Evolutionary conservation across 2,329 filamentous ascomycete species (phyloP).

Genomic region (Colletotrichum sp.): DNA sequence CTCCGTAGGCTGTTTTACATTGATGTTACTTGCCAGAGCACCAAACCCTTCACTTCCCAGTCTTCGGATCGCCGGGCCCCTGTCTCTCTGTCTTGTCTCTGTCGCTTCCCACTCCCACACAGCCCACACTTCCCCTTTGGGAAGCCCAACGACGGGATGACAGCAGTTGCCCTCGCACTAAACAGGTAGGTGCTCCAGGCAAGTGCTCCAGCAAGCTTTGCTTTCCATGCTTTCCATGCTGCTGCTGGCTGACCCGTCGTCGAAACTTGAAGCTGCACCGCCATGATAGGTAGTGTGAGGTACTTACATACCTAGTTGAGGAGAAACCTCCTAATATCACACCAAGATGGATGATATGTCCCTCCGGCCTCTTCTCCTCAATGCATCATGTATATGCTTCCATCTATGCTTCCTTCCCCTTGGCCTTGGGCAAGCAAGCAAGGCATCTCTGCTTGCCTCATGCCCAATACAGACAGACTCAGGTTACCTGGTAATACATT

Average conservation of each 20-base stretch:
- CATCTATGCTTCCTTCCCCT: background rate
- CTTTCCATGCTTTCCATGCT: background rate
- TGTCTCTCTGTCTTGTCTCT: background rate
- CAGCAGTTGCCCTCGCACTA: background rate
- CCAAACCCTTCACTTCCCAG: background rate
- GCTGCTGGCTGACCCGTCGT: background rate
- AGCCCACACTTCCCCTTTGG: slow-evolving; percentile 9
- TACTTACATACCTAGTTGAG: too few relatives aligned
- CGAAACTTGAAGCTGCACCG: background rate
- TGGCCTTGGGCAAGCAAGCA: background rate
- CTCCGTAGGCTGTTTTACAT: slow-evolving; percentile 41
- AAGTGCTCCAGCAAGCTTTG: background rate
- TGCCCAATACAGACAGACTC: background rate
- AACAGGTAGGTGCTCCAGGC: background rate
- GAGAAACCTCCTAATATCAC: background rate
- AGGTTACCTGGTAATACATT: background rate
- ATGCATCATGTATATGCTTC: background rate
- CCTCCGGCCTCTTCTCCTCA: too few relatives aligned
- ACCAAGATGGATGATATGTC: background rate
- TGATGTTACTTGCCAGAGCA: slow-evolving; percentile 27
- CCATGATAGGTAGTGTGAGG: background rate
- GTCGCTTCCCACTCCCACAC: background rate
- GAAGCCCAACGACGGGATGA: slow-evolving; percentile 9
- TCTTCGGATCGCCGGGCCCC: slow-evolving; percentile 2
- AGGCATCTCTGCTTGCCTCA: background rate